Evolutionary conservation across 2,329 filamentous ascomycete species (phyloP).

Genomic region (Pestalotiopsis sp.): DNA sequence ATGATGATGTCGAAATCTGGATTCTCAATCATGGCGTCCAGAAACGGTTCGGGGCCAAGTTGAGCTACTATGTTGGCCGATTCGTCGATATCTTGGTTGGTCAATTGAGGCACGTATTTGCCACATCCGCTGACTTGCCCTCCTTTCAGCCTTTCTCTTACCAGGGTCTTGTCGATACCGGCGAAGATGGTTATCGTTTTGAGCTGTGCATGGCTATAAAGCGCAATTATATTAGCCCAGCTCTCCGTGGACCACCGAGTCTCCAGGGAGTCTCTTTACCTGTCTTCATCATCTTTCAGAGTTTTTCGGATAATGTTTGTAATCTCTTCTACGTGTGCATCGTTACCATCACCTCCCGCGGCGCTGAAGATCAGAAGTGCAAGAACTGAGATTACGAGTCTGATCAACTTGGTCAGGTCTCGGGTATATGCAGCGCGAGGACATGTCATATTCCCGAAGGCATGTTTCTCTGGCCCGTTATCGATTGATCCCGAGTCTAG

Average conservation of each 20-base stretch:
- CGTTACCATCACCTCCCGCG: slow-evolving; percentile 51
- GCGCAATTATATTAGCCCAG: neutral
- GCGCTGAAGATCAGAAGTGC: no score
- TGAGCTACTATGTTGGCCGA: slow-evolving; percentile 42
- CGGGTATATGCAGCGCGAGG: slow-evolving; percentile 40
- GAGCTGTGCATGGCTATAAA: slow-evolving; percentile 25
- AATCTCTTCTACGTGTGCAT: slow-evolving; percentile 44
- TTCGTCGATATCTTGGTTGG: slow-evolving; percentile 37
- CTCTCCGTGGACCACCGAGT: neutral
- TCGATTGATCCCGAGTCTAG: slow-evolving; percentile 38
- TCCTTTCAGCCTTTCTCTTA: slow-evolving; percentile 31
- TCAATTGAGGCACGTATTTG: slow-evolving; percentile 41
- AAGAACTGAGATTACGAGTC: slow-evolving; percentile 32
- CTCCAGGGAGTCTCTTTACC: slow-evolving; percentile 9
- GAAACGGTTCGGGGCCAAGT: slow-evolving; percentile 46
- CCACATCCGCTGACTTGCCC: slow-evolving; percentile 40
- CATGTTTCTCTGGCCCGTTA: slow-evolving; percentile 42
- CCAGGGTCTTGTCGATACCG: slow-evolving; percentile 34
- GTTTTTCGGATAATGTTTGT: slow-evolving; percentile 40
- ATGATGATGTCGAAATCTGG: slow-evolving; percentile 45
- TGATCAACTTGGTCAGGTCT: slow-evolving; percentile 43
- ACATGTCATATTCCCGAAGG: slow-evolving; percentile 41
- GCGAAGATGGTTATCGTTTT: slow-evolving; percentile 42
- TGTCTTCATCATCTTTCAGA: slow-evolving; percentile 26
- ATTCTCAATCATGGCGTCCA: slow-evolving; percentile 31